Conservation (phyloP, 345 rosid genomes). For the Ricinus communis region DNA sequence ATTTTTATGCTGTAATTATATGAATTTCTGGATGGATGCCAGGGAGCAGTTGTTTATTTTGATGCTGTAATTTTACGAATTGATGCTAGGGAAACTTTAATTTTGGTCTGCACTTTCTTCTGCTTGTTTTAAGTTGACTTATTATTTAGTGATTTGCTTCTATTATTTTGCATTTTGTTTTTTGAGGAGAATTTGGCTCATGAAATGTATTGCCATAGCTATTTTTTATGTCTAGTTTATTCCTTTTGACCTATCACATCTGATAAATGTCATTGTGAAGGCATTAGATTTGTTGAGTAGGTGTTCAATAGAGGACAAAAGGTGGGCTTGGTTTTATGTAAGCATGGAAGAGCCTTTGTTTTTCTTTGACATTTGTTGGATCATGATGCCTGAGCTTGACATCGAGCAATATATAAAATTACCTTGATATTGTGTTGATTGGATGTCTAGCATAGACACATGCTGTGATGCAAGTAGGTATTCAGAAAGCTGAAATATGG, state of each 20-base stretch:
- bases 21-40: conserved; percentile 15
- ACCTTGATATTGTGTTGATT: neutral
- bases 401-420: neutral
- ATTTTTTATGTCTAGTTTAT: neutral
- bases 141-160: neutral
- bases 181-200: neutral
- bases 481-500: too few species aligned
- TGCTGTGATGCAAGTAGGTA: too few species aligned
- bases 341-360: neutral
- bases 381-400: neutral
- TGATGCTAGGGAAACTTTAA: too few species aligned
- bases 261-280: neutral
- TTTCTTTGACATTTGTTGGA: neutral
- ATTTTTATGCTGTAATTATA: conserved; percentile 6
- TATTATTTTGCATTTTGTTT: neutral
- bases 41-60: neutral
- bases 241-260: neutral
- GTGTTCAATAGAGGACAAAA: too few species aligned
- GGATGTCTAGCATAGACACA: too few species aligned
- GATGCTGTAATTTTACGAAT: too few species aligned
- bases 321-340: too few species aligned
- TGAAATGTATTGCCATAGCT: neutral
- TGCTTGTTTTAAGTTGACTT: neutral
- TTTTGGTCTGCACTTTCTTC: neutral
- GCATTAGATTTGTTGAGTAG: neutral